Percentiles rank a stretch among this genome's conserved stretches.
Evolutionary conservation across 148 eudicot species (phyloP).

Genomic region (Camellia lanceoleosa): DNA sequence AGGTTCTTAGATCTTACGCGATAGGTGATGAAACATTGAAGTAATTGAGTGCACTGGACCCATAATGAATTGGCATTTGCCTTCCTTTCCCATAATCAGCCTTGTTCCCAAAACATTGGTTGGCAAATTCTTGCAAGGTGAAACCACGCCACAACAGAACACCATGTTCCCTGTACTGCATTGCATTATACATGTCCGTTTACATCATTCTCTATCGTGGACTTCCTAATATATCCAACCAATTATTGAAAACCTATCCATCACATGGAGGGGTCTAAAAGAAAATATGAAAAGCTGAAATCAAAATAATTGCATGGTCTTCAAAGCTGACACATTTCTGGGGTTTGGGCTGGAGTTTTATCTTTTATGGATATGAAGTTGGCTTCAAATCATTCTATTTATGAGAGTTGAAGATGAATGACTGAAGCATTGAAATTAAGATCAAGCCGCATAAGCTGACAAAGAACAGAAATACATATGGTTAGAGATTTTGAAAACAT

Average conservation of each 20-base stretch:
- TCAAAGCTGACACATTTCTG: too few species aligned
- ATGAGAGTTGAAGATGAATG: too few species aligned
- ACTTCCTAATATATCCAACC: too few species aligned
- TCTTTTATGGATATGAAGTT: too few species aligned
- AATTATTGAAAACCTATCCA: not conserved
- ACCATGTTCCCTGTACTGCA: conserved; percentile 87
- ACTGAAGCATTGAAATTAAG: too few species aligned
- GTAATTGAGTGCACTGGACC: conserved; percentile 71
- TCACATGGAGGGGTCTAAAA: not conserved
- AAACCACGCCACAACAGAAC: conserved; percentile 89
- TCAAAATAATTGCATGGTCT: too few species aligned
- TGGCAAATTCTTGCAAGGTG: conserved; percentile 76
- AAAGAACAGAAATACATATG: too few species aligned
- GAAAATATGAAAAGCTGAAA: too few species aligned
- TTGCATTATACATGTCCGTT: not conserved
- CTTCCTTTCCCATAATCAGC: conserved; percentile 84
- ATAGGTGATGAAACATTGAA: conserved; percentile 88
- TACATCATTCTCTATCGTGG: not conserved
- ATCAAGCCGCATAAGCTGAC: too few species aligned
- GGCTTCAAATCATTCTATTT: too few species aligned
- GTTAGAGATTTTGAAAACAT: too few species aligned
- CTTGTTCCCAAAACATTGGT: conserved; percentile 81
- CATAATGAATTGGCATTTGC: conserved; percentile 96
- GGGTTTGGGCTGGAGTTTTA: too few species aligned
- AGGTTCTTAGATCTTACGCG: conserved; percentile 49